phyloP scores from a whole-genome alignment of 2,329 filamentous ascomycete species.

The Ascochyta rabiei region DNA sequence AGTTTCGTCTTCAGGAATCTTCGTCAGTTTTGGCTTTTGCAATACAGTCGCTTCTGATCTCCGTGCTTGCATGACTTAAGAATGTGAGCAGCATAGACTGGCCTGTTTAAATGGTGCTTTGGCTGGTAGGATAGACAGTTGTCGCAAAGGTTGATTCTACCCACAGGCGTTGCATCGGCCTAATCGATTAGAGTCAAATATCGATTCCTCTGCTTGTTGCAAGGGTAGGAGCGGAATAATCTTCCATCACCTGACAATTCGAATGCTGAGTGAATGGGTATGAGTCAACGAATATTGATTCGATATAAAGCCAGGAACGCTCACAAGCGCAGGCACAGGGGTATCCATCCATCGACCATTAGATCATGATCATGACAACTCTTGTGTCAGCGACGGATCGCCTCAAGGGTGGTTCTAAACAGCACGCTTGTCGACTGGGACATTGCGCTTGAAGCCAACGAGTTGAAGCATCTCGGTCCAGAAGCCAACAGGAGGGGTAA shows the following conservation, averaged over 20 bases:
- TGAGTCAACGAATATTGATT: conserved; percentile 30
- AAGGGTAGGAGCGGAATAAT: conserved; percentile 16
- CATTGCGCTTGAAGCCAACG: conserved; percentile 39
- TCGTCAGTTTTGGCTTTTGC: too few species aligned
- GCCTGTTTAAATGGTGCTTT: background rate
- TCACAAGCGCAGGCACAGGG: conserved; percentile 12
- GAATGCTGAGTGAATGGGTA: background rate
- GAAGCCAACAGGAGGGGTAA: conserved; percentile 41
- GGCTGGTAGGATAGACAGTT: background rate
- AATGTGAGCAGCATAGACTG: background rate
- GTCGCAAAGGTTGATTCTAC: background rate
- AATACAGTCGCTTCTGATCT: too few species aligned
- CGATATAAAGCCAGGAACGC: conserved; percentile 15
- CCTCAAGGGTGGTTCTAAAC: conserved; percentile 17
- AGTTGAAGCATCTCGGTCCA: conserved; percentile 47
- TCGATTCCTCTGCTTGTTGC: conserved; percentile 25
- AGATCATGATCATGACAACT: conserved; percentile 10
- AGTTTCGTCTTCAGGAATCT: too few species aligned
- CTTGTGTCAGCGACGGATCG: background rate
- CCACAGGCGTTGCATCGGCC: background rate
- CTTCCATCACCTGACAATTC: conserved; percentile 12
- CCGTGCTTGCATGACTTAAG: too few species aligned
- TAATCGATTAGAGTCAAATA: background rate
- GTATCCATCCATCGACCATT: conserved; percentile 22
- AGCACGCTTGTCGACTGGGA: conserved; percentile 38